A percentile compares a stretch with the other conserved stretches of the same genome.
phyloP scores from a whole-genome alignment of 139 green algal species.

The Ettlia oleoabundans region DNA sequence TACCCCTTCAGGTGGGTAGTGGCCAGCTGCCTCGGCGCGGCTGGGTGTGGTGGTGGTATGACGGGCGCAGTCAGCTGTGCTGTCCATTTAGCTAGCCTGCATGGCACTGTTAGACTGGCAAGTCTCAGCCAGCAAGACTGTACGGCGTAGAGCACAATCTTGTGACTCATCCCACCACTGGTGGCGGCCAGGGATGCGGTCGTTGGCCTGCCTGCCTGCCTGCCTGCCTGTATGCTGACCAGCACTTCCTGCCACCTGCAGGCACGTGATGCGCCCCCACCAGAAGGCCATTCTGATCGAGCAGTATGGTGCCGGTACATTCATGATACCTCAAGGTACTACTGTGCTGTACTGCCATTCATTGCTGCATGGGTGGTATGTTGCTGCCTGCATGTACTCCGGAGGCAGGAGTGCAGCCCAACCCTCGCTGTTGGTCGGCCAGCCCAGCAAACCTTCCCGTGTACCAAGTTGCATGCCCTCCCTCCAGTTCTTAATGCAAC shows the following conservation, averaged over 20 bases:
- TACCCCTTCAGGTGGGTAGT: constrained; percentile 31
- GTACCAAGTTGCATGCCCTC: too few species aligned
- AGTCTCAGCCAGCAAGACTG: not conserved
- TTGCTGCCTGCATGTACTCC: not conserved
- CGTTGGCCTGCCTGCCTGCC: not conserved
- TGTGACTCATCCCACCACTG: not conserved
- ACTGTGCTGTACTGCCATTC: too few species aligned
- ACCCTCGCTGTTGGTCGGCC: too few species aligned
- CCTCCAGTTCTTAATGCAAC: not conserved
- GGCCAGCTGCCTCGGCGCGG: too few species aligned
- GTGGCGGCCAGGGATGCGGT: too few species aligned
- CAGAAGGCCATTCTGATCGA: constrained; percentile 21
- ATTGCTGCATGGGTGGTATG: too few species aligned
- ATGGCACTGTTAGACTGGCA: not conserved
- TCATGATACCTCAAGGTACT: constrained; percentile 15
- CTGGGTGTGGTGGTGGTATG: too few species aligned
- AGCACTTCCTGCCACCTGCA: not conserved
- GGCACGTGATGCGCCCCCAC: constrained; percentile 14
- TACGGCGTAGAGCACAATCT: not conserved
- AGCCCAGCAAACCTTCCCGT: too few species aligned
- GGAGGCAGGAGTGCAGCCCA: too few species aligned
- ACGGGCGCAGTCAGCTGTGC: too few species aligned
- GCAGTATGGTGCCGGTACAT: constrained; percentile 31
- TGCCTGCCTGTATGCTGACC: not conserved
- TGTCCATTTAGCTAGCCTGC: not conserved